Base-by-base conservation (phyloP, 805 yeast genomes). In the Candida germanica region DNA sequence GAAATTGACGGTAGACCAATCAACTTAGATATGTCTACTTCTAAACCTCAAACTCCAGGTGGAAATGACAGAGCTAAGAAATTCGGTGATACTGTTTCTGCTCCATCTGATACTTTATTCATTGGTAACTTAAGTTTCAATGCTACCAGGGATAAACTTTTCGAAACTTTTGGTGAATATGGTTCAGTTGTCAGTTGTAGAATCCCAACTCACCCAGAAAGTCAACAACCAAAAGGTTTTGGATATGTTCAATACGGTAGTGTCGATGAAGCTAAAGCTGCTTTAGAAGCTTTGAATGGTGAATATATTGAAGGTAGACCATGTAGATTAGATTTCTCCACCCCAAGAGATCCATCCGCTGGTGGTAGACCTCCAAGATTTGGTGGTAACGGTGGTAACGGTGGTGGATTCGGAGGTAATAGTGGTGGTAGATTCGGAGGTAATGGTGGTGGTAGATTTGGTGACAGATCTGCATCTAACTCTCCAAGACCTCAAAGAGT, bases 221-320 rank as follows among this genome's bases (percentile, higher is more conserved):
- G 98, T 48, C 95, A 88, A 65, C 96, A 91, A 72, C 95, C 95
- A 66, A 93, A 93, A 79, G 98, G 98, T 51, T 93, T 93, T 71
- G 98, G 98, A 50, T 93, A 93, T 68, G 96, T 91, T 40, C 98
- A 93, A 71, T 91, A 77, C 60, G 72, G 84, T 30, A 74, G 83
- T 40, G 72, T 85, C 47, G 98, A 89, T 29, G 95, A 87, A 63
- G 97, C 98, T 51, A 77, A 82, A 66, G 77, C 80, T 44, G 98
- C 98, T 38, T 69, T 85, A 46, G 87, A 83, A 47, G 89, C 84
- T 39, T 66, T 88, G 67, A 85, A 87, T 63, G 98, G 98, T 61
- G 83, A 82, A 64, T 77, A 80, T 71, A 74, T 93, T 53, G 88
- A 80, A 46, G 95, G 95, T 51, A 82, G 98, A 73, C 79, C 96